These are phyloP conservation scores for Sanghuangporus baumii DNA, from an alignment of 1,284 basidiomycete genomes.

Conservation along the genomic window DNA sequence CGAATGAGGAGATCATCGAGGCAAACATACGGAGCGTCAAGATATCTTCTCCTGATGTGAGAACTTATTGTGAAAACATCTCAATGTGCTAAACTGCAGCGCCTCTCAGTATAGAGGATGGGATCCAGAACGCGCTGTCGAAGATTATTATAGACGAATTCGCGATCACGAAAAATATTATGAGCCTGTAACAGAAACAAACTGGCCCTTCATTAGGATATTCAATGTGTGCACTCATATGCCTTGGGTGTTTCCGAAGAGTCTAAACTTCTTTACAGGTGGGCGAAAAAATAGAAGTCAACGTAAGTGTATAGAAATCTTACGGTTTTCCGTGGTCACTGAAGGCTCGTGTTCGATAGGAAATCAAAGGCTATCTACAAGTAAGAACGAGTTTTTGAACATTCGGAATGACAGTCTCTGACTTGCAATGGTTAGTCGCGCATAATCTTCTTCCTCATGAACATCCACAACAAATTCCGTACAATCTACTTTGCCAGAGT, in stretches of 20 bases:
- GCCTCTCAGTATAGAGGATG: conserved; percentile 77
- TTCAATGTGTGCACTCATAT: conserved; percentile 62
- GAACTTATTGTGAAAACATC: conserved; percentile 26
- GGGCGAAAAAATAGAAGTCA: conserved; percentile 90
- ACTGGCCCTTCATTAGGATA: conserved; percentile 93
- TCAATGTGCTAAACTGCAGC: neutral
- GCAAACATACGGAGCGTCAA: conserved; percentile 95
- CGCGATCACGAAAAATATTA: conserved; percentile 84
- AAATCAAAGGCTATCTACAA: conserved; percentile 83
- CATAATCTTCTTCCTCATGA: conserved; percentile 97
- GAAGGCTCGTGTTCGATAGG: conserved; percentile 37
- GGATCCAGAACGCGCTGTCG: conserved; percentile 87
- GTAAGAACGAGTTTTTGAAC: conserved; percentile 30
- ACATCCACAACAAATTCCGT: conserved; percentile 89
- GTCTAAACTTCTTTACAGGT: conserved; percentile 42
- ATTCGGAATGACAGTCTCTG: neutral
- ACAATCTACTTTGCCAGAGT: conserved; percentile 93
- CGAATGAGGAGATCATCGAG: conserved; percentile 89
- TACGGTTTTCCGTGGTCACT: neutral
- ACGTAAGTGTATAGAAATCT: conserved; percentile 43
- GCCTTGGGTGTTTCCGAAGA: neutral
- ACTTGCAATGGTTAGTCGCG: conserved; percentile 52
- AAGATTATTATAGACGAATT: conserved; percentile 91
- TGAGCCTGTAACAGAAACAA: conserved; percentile 80
- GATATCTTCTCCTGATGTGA: conserved; percentile 93